Percentiles rank a stretch among this genome's conserved stretches.
phyloP scores from a whole-genome alignment of 2,329 filamentous ascomycete species.

The Ophiostoma piceae region DNA sequence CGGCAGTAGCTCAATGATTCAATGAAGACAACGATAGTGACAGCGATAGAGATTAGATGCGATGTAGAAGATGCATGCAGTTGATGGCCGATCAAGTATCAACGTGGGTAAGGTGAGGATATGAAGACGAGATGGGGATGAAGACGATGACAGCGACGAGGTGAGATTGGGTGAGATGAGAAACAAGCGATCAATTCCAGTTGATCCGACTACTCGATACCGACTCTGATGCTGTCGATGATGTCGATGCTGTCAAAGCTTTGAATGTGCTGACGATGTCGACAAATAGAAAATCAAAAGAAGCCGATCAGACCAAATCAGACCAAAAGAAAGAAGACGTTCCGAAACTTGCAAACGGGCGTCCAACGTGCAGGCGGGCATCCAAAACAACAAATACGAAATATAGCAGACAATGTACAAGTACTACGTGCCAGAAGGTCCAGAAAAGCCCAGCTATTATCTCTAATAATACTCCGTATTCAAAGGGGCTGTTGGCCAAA shows the following conservation, averaged over 20 bases:
- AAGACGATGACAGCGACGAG: not conserved
- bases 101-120: not conserved
- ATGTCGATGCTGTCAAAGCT: not conserved
- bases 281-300: not conserved
- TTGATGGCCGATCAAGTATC: not conserved
- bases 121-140: not conserved
- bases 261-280: too few relatives aligned
- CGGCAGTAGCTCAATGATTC: too few relatives aligned
- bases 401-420: not conserved
- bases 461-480: not conserved
- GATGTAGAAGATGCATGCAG: not conserved
- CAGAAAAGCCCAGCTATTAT: not conserved
- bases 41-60: not conserved
- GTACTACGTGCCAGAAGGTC: not conserved
- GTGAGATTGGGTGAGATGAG: constrained; percentile 2
- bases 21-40: not conserved
- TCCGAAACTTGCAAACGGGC: constrained; percentile 1
- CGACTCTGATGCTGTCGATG: not conserved
- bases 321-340: not conserved
- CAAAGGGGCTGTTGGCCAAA: constrained; percentile 2
- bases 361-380: not conserved
- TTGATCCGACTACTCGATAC: not conserved
- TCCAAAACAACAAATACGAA: not conserved
- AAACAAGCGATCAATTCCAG: not conserved
- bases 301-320: not conserved